A percentile compares a stretch with the other conserved stretches of the same genome.
Evolutionary conservation across 2,329 filamentous ascomycete genomes (phyloP).

Genomic region (Seiridium unicorne): DNA sequence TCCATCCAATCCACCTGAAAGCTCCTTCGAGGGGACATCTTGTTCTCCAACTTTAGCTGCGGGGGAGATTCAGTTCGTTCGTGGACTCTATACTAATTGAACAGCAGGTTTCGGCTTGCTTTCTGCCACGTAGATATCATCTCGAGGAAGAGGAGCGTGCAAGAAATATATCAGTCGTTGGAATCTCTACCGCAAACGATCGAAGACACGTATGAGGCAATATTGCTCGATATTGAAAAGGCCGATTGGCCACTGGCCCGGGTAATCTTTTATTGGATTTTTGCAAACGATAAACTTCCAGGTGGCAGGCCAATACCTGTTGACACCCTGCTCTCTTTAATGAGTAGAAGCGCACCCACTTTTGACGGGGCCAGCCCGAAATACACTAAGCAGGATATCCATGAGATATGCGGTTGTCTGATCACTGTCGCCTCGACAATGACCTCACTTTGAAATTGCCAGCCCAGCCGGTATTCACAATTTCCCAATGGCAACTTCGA

Average conservation of each 20-base stretch:
- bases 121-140: not conserved
- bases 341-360: not conserved
- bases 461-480: no score
- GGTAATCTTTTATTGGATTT: not conserved
- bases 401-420: not conserved
- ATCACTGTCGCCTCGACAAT: no score
- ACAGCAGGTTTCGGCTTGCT: not conserved
- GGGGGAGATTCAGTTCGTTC: no score
- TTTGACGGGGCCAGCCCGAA: not conserved
- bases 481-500: not conserved
- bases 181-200: not conserved
- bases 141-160: not conserved
- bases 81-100: no score
- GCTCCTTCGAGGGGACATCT: no score
- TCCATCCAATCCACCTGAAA: no score
- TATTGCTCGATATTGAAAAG: not conserved
- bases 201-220: not conserved
- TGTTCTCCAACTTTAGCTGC: no score
- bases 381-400: not conserved
- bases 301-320: not conserved
- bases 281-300: not conserved
- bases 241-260: not conserved
- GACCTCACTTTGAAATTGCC: no score
- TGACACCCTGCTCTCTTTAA: not conserved
- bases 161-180: not conserved